A percentile compares a stretch with the other conserved stretches of the same genome.
These are phyloP conservation scores for Apiospora rasikravindrae DNA, from an alignment of 2,329 filamentous ascomycete species.

Conservation along the genomic window DNA sequence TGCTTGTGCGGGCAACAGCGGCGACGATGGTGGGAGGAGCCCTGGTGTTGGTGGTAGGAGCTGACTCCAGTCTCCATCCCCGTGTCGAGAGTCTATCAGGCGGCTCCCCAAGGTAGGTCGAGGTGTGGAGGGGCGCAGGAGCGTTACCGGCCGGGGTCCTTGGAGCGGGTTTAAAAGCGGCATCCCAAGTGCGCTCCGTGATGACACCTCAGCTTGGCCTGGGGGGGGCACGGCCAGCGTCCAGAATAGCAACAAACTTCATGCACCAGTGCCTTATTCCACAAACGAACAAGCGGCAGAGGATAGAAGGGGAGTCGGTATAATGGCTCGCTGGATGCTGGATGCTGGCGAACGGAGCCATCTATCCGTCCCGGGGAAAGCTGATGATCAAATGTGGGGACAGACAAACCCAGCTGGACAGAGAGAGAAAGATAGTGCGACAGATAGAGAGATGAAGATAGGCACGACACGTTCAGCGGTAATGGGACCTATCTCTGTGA, in stretches of 20 bases:
- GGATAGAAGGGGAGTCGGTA: background rate
- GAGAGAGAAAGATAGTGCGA: background rate
- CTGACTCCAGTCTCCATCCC: background rate
- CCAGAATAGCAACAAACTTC: background rate
- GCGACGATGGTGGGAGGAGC: background rate
- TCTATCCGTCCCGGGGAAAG: constrained; percentile 10
- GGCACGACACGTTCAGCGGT: background rate
- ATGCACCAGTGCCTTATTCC: constrained; percentile 3
- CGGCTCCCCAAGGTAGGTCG: constrained; percentile 20
- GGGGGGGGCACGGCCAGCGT: background rate
- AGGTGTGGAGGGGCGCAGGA: constrained; percentile 37
- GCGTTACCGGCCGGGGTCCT: constrained; percentile 31
- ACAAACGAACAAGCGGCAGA: background rate
- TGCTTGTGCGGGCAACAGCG: background rate
- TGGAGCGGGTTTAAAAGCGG: constrained; percentile 30
- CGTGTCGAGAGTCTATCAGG: constrained; percentile 21
- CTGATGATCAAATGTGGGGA: constrained; percentile 7
- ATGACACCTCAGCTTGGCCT: constrained; percentile 9
- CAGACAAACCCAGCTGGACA: background rate
- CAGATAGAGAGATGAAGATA: background rate
- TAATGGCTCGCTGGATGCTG: background rate
- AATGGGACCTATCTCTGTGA: background rate
- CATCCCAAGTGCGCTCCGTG: constrained; percentile 27
- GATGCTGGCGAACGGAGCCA: background rate
- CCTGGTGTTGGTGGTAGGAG: background rate